Evolutionary conservation across 768 basidiomycete genomes (phyloP), one percentile per base, ranked within the genome.

Genomic region (Russula lepida): DNA sequence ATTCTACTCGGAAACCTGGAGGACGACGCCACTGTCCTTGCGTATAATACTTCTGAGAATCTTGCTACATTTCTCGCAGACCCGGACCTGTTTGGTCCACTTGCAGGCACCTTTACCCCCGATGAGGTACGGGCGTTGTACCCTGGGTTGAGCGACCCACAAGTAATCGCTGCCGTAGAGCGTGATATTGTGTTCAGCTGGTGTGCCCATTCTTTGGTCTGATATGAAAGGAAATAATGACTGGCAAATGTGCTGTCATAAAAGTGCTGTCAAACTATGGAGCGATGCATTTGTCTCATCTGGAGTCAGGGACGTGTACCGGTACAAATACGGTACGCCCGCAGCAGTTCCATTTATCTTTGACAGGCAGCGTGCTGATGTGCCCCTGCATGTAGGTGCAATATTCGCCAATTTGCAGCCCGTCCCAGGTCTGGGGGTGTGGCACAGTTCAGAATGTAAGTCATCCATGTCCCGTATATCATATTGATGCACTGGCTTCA

Each of bases 131-230:
- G n/a, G n/a, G n/a, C n/a, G n/a, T n/a, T n/a, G n/a, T n/a, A n/a
- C n/a, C n/a, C n/a, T n/a, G n/a, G 37, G 3, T 39, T 56, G 48
- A 51, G 9, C 27, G 37, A 50, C 37, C 2, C 55, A 13, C 47
- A 62, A 13, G n/a, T 62, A 4, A 23, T 62, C 6, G 55, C 47
- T 32, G 49, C 54, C 13, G 55, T 56, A 17, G 41, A 8, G 27
- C 47, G 60, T 30, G 60, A 62, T 33, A 7, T 50, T 30, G 2
- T 17, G 21, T 62, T 57, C 49, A 35, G n/a, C n/a, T 62, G 60
- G 60, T 57, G 39, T 17, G 60, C n/a, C 12, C 12, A 17, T 28
- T 15, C 11, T 32, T 39, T 3, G 15, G 28, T 5, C 19, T 3
- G 6, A 15, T n/a, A 6, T 3, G 35, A 47, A 13, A 19, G 15